Percentiles rank a stretch among this genome's conserved stretches.
phyloP scores from a whole-genome alignment of 345 rosid genomes.

The Cardamine occulta region DNA sequence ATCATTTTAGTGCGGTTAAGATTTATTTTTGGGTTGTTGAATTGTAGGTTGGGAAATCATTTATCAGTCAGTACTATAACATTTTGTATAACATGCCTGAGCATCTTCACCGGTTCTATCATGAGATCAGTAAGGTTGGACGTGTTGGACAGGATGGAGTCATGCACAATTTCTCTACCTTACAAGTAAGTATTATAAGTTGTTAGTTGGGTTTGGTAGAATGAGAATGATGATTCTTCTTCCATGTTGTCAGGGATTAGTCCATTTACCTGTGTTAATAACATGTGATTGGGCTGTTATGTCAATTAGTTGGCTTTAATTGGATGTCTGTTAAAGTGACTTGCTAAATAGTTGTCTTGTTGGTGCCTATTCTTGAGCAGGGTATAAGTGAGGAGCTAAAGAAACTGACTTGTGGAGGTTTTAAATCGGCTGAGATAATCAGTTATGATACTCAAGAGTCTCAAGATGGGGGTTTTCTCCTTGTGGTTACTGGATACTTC shows the following conservation, averaged over 20 bases:
- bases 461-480: slow-evolving; percentile 59
- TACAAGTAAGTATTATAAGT: slow-evolving; percentile 25
- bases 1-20: not conserved
- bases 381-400: slow-evolving; percentile 71
- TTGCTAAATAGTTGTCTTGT: slow-evolving; percentile 24
- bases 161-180: slow-evolving; percentile 44
- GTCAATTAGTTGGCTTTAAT: not conserved
- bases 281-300: not conserved
- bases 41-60: slow-evolving; percentile 53
- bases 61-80: slow-evolving; percentile 56
- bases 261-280: not conserved
- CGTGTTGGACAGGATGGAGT: slow-evolving; percentile 49
- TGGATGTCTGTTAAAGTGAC: not conserved
- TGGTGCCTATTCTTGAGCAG: slow-evolving; percentile 47
- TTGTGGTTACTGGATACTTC: slow-evolving; percentile 74
- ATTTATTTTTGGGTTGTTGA: not conserved
- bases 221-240: not conserved
- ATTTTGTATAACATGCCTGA: slow-evolving; percentile 51
- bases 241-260: not conserved
- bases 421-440: slow-evolving; percentile 50
- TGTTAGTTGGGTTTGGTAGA: not conserved
- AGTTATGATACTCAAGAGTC: slow-evolving; percentile 74
- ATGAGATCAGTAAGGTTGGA: slow-evolving; percentile 52
- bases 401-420: slow-evolving; percentile 54
- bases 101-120: slow-evolving; percentile 54